Conservation (phyloP, 768 basidiomycete species). For the Amanita subjunquillea region DNA sequence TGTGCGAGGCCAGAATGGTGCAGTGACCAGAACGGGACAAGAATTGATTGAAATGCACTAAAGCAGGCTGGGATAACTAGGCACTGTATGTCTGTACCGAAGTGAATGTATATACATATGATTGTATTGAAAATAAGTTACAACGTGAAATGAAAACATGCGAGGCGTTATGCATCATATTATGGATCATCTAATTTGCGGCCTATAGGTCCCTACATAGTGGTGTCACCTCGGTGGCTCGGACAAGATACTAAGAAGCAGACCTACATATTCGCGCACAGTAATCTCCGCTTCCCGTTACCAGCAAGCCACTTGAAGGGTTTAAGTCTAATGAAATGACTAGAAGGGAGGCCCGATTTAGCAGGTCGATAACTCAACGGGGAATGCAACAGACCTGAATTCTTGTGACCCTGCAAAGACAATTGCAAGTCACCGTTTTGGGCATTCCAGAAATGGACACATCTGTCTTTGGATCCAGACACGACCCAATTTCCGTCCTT, state of each 20-base stretch:
- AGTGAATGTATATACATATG: not conserved
- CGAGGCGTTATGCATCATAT: not conserved
- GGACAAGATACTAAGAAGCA: not conserved
- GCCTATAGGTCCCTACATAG: not conserved
- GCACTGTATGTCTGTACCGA: not conserved
- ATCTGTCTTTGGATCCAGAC: slow-evolving; percentile 80
- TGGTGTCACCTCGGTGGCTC: not conserved
- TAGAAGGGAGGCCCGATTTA: slow-evolving; percentile 6
- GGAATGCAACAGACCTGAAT: slow-evolving; percentile 26
- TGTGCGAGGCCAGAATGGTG: slow-evolving; percentile 52
- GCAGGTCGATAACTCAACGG: not conserved
- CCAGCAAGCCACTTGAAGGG: slow-evolving; percentile 23
- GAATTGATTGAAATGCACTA: slow-evolving; percentile 10
- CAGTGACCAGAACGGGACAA: slow-evolving; percentile 46
- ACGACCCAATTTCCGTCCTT: slow-evolving; percentile 85
- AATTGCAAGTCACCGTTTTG: slow-evolving; percentile 61
- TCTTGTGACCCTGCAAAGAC: slow-evolving; percentile 65
- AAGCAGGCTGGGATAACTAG: not conserved
- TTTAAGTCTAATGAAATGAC: slow-evolving; percentile 31
- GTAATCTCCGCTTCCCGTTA: slow-evolving; percentile 32
- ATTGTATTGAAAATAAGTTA: slow-evolving; percentile 1
- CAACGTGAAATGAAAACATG: not conserved
- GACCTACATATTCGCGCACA: slow-evolving; percentile 32
- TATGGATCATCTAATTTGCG: not conserved
- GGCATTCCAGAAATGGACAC: slow-evolving; percentile 83